A percentile compares a stretch with the other conserved stretches of the same genome.
phyloP scores from a whole-genome alignment of 192 early-diverging fungal species.

The Oehlia diaphana region DNA sequence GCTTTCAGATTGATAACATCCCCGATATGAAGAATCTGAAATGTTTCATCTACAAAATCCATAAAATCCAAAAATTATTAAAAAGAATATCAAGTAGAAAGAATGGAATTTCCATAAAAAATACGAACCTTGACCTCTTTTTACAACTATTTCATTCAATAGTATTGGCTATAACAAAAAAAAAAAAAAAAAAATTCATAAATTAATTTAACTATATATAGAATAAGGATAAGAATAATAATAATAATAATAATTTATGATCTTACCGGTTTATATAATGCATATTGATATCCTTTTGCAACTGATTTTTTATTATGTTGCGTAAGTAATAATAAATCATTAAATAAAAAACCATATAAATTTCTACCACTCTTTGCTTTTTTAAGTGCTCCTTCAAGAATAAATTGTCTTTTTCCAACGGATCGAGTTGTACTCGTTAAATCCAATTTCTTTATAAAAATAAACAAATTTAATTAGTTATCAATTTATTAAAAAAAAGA shows the following conservation, averaged over 20 bases:
- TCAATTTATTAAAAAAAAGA: background rate
- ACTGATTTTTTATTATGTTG: background rate
- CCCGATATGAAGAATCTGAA: slow-evolving; percentile 16
- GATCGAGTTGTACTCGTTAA: slow-evolving; percentile 55
- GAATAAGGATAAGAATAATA: too few relatives aligned
- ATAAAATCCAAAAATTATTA: background rate
- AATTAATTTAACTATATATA: background rate
- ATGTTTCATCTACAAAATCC: slow-evolving; percentile 7
- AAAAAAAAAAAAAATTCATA: too few relatives aligned
- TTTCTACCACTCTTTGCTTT: slow-evolving; percentile 82
- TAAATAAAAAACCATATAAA: slow-evolving; percentile 71
- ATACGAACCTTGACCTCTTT: slow-evolving; percentile 5
- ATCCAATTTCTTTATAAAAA: slow-evolving; percentile 49
- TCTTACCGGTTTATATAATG: slow-evolving; percentile 16
- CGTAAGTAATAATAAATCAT: slow-evolving; percentile 66
- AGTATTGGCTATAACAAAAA: too few relatives aligned
- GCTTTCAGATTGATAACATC: slow-evolving; percentile 21
- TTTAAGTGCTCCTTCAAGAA: slow-evolving; percentile 68
- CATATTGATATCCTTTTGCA: slow-evolving; percentile 18
- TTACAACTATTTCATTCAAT: slow-evolving; percentile 26
- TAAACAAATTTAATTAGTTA: slow-evolving; percentile 7
- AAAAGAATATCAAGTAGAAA: too few relatives aligned
- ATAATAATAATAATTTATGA: background rate
- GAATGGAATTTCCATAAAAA: background rate
- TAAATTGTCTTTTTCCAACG: slow-evolving; percentile 59